Conservation (phyloP, 2,329 filamentous ascomycete genomes). For the Neofusicoccum ribis region DNA sequence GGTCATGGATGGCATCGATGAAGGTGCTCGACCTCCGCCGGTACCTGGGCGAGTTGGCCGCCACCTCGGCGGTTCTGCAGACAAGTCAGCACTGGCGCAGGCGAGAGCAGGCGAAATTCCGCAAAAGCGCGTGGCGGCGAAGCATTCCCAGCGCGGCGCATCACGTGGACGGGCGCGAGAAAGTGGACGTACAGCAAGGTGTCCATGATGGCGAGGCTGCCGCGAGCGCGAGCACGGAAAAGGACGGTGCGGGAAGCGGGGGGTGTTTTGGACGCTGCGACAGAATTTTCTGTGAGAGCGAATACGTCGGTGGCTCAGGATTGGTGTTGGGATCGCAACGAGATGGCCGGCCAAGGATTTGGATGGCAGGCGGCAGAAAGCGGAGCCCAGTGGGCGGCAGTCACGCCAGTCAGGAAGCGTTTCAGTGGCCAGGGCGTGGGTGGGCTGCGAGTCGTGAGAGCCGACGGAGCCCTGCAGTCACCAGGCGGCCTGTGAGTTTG, state of each 20-base stretch:
- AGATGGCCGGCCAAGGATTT: constrained; percentile 1
- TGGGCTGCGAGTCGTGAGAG: constrained; percentile 13
- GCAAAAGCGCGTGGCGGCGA: background rate
- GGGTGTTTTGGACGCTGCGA: background rate
- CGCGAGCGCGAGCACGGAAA: background rate
- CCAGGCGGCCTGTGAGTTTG: constrained; percentile 14
- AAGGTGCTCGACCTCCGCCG: constrained; percentile 92
- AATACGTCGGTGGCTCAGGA: background rate
- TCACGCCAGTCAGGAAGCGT: constrained; percentile 13
- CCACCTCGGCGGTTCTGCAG: constrained; percentile 81
- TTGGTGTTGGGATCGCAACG: constrained; percentile 1
- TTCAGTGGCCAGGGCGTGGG: background rate
- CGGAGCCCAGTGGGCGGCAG: constrained; percentile 12
- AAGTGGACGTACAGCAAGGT: constrained; percentile 58
- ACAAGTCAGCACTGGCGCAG: background rate
- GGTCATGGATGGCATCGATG: constrained; percentile 95
- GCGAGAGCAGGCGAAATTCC: background rate
- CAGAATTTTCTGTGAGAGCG: background rate
- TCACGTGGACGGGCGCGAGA: constrained; percentile 11
- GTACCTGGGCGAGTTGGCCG: constrained; percentile 85
- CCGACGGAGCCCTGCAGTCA: constrained; percentile 4
- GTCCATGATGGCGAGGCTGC: constrained; percentile 51
- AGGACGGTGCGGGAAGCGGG: background rate
- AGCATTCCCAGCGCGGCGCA: background rate
- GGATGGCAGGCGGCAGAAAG: constrained; percentile 8